Evolutionary conservation across 805 yeast genomes (phyloP).

Genomic region (Kodamaea leandrae): DNA sequence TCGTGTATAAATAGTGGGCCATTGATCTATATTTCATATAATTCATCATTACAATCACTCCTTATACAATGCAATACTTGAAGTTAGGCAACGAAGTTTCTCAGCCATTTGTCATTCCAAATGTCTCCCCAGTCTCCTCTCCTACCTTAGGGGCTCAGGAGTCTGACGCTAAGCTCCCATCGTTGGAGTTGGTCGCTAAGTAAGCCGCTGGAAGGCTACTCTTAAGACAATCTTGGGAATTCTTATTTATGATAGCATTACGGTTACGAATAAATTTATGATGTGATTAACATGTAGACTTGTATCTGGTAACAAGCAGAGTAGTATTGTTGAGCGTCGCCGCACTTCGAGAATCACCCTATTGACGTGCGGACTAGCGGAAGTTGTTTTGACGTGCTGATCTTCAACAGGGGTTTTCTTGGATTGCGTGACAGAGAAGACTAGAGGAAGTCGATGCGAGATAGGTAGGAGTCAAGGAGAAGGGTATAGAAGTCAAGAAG

Average conservation of each 20-base stretch:
- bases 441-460: too few species aligned
- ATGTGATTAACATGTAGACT: conserved; percentile 1
- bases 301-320: too few species aligned
- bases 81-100: conserved; percentile 54
- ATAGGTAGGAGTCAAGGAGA: too few species aligned
- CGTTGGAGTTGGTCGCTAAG: conserved; percentile 8
- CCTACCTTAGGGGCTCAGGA: conserved; percentile 17
- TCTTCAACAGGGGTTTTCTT: too few species aligned
- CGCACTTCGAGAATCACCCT: too few species aligned
- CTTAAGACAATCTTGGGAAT: neutral
- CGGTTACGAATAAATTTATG: neutral
- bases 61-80: conserved; percentile 38
- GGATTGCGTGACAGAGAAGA: too few species aligned
- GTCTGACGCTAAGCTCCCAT: conserved; percentile 13
- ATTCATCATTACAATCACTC: neutral
- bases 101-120: conserved; percentile 64
- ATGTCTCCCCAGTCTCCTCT: conserved; percentile 56
- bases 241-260: conserved; percentile 1
- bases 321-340: too few species aligned
- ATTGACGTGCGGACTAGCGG: too few species aligned
- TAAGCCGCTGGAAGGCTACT: conserved; percentile 4
- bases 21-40: neutral
- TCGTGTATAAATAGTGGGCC: conserved; percentile 4
- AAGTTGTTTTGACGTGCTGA: too few species aligned
- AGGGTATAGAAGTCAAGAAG: too few species aligned